phyloP scores from a whole-genome alignment of 192 early-diverging fungal genomes.

The Coemansia sp. region DNA sequence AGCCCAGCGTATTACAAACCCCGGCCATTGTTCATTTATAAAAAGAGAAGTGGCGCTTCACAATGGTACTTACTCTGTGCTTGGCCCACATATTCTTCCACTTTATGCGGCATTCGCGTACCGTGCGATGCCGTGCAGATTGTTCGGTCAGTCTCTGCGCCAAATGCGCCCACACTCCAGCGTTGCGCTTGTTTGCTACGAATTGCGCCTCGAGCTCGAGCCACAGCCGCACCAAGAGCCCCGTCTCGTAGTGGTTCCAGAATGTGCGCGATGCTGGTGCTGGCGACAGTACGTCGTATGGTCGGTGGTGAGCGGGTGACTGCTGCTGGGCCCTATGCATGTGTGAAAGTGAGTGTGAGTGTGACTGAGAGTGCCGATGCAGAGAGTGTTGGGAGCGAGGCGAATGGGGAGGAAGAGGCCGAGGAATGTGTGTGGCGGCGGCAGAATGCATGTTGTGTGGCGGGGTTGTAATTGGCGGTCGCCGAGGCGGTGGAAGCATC shows the following conservation, averaged over 20 bases:
- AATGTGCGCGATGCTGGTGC: constrained; percentile 51
- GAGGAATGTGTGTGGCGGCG: background rate
- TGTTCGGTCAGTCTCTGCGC: constrained; percentile 46
- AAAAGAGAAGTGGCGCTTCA: background rate
- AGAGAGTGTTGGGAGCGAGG: background rate
- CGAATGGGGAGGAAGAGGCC: background rate
- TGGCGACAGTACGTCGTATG: constrained; percentile 45
- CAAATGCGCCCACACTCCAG: constrained; percentile 53
- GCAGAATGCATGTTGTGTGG: constrained; percentile 1
- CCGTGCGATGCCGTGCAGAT: constrained; percentile 44
- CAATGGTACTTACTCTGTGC: constrained; percentile 46
- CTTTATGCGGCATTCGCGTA: constrained; percentile 55
- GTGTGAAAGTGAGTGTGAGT: background rate
- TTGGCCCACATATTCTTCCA: constrained; percentile 59
- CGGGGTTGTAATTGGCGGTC: background rate
- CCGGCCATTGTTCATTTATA: background rate
- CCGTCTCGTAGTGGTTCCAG: constrained; percentile 54
- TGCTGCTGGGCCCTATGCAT: constrained; percentile 5
- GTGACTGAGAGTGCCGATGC: constrained; percentile 12
- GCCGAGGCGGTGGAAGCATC: background rate
- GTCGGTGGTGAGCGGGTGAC: constrained; percentile 18
- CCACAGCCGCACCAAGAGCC: constrained; percentile 51
- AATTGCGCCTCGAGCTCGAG: constrained; percentile 52
- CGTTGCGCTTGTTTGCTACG: constrained; percentile 53
- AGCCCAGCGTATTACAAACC: constrained; percentile 2